Percentiles rank a stretch among this genome's conserved stretches.
Evolutionary conservation across 2,329 filamentous ascomycete species (phyloP).

Genomic region (Fusarium sp.): DNA sequence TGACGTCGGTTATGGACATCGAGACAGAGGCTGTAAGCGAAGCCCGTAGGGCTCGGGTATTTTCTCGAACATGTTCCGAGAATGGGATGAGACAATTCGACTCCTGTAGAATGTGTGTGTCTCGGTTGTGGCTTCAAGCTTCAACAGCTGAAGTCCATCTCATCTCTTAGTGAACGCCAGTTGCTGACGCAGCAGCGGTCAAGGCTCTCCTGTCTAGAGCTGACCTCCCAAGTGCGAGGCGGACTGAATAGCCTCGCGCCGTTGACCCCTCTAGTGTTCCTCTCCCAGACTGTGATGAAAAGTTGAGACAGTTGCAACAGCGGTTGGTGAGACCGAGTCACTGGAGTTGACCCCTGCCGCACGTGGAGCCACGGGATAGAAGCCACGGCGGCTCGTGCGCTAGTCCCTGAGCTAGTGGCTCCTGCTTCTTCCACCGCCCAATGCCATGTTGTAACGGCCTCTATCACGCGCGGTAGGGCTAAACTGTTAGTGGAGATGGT

Average conservation of each 20-base stretch:
- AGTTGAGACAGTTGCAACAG: not conserved
- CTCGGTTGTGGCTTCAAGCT: not conserved
- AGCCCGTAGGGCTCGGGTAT: not conserved
- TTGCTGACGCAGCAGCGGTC: not conserved
- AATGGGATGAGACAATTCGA: not conserved
- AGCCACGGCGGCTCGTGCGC: not conserved
- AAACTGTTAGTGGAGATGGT: slow-evolving; percentile 7
- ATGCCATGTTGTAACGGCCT: slow-evolving; percentile 8
- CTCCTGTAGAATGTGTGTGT: not conserved
- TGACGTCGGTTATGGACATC: not conserved
- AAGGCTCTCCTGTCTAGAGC: not conserved
- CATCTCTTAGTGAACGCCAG: not conserved
- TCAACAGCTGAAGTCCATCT: not conserved
- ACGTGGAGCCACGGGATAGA: slow-evolving; percentile 12
- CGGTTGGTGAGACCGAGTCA: not conserved
- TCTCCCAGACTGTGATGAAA: not conserved
- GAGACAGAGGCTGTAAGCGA: not conserved
- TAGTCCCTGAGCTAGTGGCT: slow-evolving; percentile 22
- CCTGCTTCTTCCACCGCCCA: slow-evolving; percentile 14
- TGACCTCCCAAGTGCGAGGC: not conserved
- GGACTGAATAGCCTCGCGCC: not conserved
- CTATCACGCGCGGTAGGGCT: slow-evolving; percentile 21
- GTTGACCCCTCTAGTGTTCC: not conserved
- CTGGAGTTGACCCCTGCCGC: slow-evolving; percentile 13
- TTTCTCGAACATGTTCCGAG: slow-evolving; percentile 2